Conservation (phyloP, 2,329 filamentous ascomycete species). For the Xylaria sp. region DNA sequence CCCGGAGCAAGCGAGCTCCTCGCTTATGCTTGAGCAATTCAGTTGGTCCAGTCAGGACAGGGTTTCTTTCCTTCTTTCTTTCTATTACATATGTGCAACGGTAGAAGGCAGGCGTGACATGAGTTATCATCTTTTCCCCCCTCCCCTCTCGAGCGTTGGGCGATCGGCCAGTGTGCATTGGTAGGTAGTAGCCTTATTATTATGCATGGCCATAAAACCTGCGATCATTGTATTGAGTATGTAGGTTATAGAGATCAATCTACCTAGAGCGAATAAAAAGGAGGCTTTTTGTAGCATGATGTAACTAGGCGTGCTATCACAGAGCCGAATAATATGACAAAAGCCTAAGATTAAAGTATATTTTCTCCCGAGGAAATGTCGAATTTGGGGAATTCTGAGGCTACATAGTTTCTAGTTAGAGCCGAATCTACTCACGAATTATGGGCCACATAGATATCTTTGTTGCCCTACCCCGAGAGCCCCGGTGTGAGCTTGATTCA, state of each 20-base stretch:
- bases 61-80: no score
- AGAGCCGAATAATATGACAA: neutral
- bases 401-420: neutral
- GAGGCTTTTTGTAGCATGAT: neutral
- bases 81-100: neutral
- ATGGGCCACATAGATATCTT: constrained; percentile 3
- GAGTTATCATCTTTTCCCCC: neutral
- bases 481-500: neutral
- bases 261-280: neutral
- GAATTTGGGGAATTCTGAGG: neutral
- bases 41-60: no score
- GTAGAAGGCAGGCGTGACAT: neutral
- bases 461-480: neutral
- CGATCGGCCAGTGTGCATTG: neutral
- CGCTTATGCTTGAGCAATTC: neutral
- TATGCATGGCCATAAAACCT: neutral
- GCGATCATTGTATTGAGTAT: neutral
- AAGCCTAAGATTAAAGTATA: neutral
- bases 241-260: neutral
- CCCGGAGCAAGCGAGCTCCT: neutral
- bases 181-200: neutral
- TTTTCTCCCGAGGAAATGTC: neutral
- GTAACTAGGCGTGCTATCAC: neutral
- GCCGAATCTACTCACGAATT: neutral
- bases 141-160: neutral